Evolutionary conservation across 2,329 filamentous ascomycete genomes (phyloP).

Genomic region (Ceratocystiopsis minuta): DNA sequence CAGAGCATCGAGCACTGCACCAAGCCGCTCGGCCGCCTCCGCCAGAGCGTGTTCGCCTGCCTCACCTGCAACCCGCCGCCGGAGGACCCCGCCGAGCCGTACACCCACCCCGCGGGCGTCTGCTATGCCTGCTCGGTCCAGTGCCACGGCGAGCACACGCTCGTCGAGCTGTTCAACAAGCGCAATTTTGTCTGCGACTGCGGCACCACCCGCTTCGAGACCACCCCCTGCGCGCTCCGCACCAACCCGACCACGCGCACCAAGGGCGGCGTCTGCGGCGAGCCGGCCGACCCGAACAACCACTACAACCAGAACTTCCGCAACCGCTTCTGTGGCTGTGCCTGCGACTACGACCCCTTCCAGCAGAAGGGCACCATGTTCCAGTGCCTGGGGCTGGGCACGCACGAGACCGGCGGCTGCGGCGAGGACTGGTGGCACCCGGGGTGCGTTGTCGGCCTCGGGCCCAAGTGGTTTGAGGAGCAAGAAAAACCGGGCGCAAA

Average conservation of each 20-base stretch:
- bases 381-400: slow-evolving; percentile 77
- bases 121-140: slow-evolving; percentile 96
- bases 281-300: slow-evolving; percentile 55
- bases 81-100: slow-evolving; percentile 38
- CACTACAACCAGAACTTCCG: slow-evolving; percentile 92
- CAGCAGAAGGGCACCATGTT: slow-evolving; percentile 96
- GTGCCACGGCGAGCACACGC: slow-evolving; percentile 84
- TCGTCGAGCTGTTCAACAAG: slow-evolving; percentile 93
- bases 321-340: slow-evolving; percentile 83
- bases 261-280: slow-evolving; percentile 60
- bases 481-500: background rate
- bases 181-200: slow-evolving; percentile 94
- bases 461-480: slow-evolving; percentile 51
- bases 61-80: slow-evolving; percentile 82
- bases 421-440: slow-evolving; percentile 98
- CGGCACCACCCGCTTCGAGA: slow-evolving; percentile 62
- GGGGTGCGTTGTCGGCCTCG: slow-evolving; percentile 70
- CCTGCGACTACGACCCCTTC: slow-evolving; percentile 71
- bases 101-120: slow-evolving; percentile 53
- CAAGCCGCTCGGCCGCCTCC: slow-evolving; percentile 68
- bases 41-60: slow-evolving; percentile 82
- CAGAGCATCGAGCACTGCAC: slow-evolving; percentile 92
- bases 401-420: slow-evolving; percentile 65
- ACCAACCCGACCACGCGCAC: slow-evolving; percentile 53
- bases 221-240: slow-evolving; percentile 59